Percentiles rank a stretch among this genome's conserved stretches.
These are phyloP conservation scores for Mycena albidolilacea DNA, from an alignment of 768 basidiomycete species.

Conservation along the genomic window DNA sequence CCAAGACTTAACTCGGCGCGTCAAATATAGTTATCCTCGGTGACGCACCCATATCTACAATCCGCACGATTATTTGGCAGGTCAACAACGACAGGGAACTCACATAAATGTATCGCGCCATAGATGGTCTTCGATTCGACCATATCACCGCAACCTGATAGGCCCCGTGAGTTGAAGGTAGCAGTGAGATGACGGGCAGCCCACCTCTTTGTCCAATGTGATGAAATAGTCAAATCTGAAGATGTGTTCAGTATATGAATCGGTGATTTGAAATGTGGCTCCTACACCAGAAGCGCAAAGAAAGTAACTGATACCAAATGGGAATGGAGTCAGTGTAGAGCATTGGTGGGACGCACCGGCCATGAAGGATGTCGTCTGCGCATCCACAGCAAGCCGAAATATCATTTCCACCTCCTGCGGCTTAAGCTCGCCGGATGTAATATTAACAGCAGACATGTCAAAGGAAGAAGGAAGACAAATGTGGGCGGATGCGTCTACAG, in stretches of 20 bases:
- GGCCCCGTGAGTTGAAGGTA: too few species aligned
- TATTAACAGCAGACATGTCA: neutral
- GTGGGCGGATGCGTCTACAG: neutral
- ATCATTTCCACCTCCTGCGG: neutral
- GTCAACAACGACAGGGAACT: neutral
- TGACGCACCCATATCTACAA: neutral
- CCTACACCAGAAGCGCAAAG: neutral
- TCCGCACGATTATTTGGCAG: neutral
- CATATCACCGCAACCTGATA: neutral
- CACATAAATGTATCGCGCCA: neutral
- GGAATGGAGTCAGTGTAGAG: neutral
- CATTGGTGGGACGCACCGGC: neutral
- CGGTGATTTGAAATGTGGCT: neutral
- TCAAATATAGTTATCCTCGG: too few species aligned
- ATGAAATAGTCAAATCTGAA: constrained; percentile 4
- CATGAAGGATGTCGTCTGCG: constrained; percentile 13
- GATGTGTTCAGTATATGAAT: too few species aligned
- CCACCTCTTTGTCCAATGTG: constrained; percentile 3
- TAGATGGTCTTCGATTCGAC: neutral
- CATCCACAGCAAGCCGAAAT: neutral
- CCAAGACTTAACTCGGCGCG: too few species aligned
- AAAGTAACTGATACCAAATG: neutral
- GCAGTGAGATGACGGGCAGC: too few species aligned
- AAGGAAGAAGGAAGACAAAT: neutral
- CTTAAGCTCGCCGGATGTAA: neutral